phyloP scores from a whole-genome alignment of 495 filamentous ascomycete genomes.

The Schizothecium vesticola region DNA sequence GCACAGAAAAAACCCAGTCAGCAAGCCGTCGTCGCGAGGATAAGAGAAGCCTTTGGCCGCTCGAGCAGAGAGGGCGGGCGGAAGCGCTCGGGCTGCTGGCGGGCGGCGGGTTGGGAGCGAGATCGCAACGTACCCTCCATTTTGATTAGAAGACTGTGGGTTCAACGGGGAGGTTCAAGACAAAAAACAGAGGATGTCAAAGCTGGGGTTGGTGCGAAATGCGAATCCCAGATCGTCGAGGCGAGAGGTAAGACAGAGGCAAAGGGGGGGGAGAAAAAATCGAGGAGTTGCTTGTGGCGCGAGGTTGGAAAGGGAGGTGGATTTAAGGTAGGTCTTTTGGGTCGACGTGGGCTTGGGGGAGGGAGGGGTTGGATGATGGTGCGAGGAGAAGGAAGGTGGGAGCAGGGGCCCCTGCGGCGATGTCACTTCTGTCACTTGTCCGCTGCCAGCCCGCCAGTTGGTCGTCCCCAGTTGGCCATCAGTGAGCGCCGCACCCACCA shows the following conservation, averaged over 20 bases:
- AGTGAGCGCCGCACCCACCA: slow-evolving; percentile 8
- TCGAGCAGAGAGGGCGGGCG: not conserved
- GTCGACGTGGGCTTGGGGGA: slow-evolving; percentile 30
- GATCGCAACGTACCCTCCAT: slow-evolving; percentile 46
- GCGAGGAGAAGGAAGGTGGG: slow-evolving; percentile 26
- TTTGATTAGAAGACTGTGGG: slow-evolving; percentile 39
- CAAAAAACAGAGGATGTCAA: slow-evolving; percentile 29
- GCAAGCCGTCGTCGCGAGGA: slow-evolving; percentile 26
- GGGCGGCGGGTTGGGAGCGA: slow-evolving; percentile 4
- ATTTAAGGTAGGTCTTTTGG: slow-evolving; percentile 44
- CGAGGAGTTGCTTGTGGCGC: slow-evolving; percentile 28
- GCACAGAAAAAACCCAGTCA: slow-evolving; percentile 48
- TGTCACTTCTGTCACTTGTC: slow-evolving; percentile 16
- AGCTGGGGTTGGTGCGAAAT: slow-evolving; percentile 40
- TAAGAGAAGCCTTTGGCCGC: not conserved
- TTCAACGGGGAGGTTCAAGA: slow-evolving; percentile 27
- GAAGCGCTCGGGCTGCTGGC: not conserved
- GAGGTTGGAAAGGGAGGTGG: slow-evolving; percentile 47
- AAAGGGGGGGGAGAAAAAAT: slow-evolving; percentile 36
- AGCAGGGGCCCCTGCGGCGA: slow-evolving; percentile 27
- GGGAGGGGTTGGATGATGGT: slow-evolving; percentile 9
- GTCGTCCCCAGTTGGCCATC: not conserved
- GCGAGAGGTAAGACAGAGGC: slow-evolving; percentile 31
- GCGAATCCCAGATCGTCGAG: slow-evolving; percentile 43
- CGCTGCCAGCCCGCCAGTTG: not conserved